Evolutionary conservation across 2,329 filamentous ascomycete genomes (phyloP).

Genomic region (Alternaria incomplexa): DNA sequence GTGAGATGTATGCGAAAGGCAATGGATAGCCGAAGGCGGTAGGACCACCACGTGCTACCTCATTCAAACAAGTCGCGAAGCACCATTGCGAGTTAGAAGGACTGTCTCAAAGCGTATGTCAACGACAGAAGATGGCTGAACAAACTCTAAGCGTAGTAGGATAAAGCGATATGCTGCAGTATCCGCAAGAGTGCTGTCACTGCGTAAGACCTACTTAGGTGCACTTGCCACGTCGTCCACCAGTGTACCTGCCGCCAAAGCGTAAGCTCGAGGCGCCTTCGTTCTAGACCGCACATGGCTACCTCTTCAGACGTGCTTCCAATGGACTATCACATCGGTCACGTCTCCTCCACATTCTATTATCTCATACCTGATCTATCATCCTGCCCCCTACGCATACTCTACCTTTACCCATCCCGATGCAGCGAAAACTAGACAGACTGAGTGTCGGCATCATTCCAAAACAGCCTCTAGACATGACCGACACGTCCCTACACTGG

Average conservation of each 20-base stretch:
- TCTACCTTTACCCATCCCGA: neutral
- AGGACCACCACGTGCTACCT: neutral
- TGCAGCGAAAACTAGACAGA: slow-evolving; percentile 2
- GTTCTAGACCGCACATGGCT: neutral
- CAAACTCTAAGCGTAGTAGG: neutral
- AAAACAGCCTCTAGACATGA: slow-evolving; percentile 1
- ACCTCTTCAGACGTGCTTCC: neutral
- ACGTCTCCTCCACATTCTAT: neutral
- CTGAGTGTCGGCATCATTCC: slow-evolving; percentile 17
- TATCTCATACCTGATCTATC: neutral
- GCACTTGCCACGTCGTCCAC: neutral
- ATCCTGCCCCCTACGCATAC: neutral
- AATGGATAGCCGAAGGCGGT: neutral
- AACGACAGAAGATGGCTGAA: neutral
- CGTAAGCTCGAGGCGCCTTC: neutral
- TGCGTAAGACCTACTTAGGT: neutral
- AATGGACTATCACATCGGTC: neutral
- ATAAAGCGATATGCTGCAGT: neutral
- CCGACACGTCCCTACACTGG: slow-evolving; percentile 5
- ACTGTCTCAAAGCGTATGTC: neutral
- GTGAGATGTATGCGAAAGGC: slow-evolving; percentile 3
- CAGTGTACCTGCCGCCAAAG: neutral
- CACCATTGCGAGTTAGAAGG: neutral
- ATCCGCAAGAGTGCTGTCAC: neutral
- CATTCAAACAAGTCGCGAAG: neutral